Conservation (phyloP, 371 early-diverging fungal genomes). For the Fennellomyces sp. region DNA sequence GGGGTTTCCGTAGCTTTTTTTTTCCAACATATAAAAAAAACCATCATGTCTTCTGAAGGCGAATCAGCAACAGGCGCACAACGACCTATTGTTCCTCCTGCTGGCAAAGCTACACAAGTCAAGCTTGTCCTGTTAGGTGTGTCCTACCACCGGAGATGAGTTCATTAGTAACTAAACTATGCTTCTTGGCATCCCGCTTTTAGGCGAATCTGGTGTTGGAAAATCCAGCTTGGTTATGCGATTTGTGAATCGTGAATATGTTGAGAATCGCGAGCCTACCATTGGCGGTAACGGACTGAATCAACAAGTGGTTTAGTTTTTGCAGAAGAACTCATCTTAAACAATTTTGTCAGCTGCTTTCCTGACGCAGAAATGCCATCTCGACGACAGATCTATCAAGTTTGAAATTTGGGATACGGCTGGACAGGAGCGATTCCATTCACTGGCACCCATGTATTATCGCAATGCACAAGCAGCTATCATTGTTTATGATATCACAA, state of each 20-base stretch:
- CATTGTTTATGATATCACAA: constrained; percentile 95
- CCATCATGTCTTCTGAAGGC: constrained; percentile 6
- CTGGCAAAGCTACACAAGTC: constrained; percentile 15
- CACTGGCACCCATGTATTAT: constrained; percentile 99
- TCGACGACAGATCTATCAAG: constrained; percentile 74
- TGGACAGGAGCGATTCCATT: constrained; percentile 88
- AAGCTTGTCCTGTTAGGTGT: constrained; percentile 28
- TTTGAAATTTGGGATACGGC: constrained; percentile 97
- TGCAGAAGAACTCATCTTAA: neutral
- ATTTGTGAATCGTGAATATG: constrained; percentile 93
- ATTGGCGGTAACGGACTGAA: constrained; percentile 80
- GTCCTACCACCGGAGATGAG: neutral
- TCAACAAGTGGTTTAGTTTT: neutral
- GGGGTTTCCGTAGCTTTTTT: too few species aligned
- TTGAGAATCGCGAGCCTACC: constrained; percentile 96
- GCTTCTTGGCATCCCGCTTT: neutral
- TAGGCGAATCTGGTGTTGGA: constrained; percentile 89
- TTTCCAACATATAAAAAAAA: neutral
- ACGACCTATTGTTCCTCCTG: constrained; percentile 9
- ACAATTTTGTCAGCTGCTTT: constrained; percentile 76
- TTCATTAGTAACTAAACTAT: too few species aligned
- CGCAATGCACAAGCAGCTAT: constrained; percentile 96
- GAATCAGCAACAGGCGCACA: constrained; percentile 8
- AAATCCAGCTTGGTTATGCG: constrained; percentile 84
- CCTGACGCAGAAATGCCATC: constrained; percentile 70